Conservation (phyloP, 179 eudicot genomes). For the Amaranthus tricolor region DNA sequence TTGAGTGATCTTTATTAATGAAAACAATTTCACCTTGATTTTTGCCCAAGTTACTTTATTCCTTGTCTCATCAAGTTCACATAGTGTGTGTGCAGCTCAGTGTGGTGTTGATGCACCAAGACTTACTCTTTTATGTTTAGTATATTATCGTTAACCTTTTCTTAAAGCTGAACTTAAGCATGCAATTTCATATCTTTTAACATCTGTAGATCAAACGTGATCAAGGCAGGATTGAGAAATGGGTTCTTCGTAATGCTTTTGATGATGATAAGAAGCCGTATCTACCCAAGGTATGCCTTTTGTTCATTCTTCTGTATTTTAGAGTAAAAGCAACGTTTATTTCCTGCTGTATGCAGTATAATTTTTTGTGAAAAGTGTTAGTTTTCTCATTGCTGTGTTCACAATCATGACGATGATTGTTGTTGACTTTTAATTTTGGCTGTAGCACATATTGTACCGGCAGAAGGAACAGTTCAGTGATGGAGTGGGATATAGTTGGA, state of each 20-base stretch:
- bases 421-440: constrained; percentile 19
- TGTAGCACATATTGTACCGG: constrained; percentile 88
- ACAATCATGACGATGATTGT: neutral
- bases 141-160: neutral
- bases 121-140: neutral
- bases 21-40: neutral
- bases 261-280: constrained; percentile 84
- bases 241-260: constrained; percentile 88
- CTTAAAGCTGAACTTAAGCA: neutral
- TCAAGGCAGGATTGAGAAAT: constrained; percentile 86
- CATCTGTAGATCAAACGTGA: constrained; percentile 64
- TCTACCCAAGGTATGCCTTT: constrained; percentile 69
- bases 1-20: neutral
- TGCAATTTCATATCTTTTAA: neutral
- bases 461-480: constrained; percentile 99
- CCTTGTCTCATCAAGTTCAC: neutral
- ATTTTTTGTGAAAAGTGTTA: neutral
- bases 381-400: neutral
- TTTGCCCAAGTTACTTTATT: neutral
- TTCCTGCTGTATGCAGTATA: neutral
- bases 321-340: neutral
- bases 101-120: neutral
- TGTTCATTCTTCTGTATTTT: neutral
- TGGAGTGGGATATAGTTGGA: constrained; percentile 99
- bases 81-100: neutral